Evolutionary conservation across 2,329 filamentous ascomycete genomes (phyloP).

Genomic region (Diaporthe amygdali): DNA sequence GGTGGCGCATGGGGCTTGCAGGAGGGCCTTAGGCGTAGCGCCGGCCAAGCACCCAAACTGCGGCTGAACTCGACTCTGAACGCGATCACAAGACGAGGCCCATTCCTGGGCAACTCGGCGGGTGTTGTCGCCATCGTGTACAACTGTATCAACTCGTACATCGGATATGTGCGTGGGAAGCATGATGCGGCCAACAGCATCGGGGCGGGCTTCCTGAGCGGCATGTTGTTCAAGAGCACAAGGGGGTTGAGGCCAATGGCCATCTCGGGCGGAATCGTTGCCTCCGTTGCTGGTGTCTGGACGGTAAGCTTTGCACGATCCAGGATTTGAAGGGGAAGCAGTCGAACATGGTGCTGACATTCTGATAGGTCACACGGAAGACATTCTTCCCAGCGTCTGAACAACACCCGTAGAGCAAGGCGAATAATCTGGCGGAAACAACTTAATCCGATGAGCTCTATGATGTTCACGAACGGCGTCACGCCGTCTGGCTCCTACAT

Average conservation of each 20-base stretch:
- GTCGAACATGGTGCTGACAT: background rate
- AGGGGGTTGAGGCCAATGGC: slow-evolving; percentile 89
- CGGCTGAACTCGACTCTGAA: slow-evolving; percentile 94
- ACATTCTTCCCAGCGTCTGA: slow-evolving; percentile 30
- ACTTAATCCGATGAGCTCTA: background rate
- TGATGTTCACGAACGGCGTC: background rate
- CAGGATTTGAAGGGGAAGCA: background rate
- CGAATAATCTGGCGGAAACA: background rate
- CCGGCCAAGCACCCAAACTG: slow-evolving; percentile 81
- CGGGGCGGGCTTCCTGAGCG: slow-evolving; percentile 82
- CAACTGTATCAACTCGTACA: slow-evolving; percentile 87
- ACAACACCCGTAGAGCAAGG: slow-evolving; percentile 1
- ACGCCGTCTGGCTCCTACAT: background rate
- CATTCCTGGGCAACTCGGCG: slow-evolving; percentile 94
- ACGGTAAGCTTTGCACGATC: slow-evolving; percentile 68
- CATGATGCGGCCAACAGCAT: slow-evolving; percentile 93
- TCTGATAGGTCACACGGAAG: slow-evolving; percentile 30
- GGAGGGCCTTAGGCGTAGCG: slow-evolving; percentile 84
- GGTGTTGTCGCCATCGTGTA: slow-evolving; percentile 96
- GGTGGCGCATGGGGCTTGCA: slow-evolving; percentile 92
- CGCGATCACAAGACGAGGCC: slow-evolving; percentile 88
- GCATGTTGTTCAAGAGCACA: slow-evolving; percentile 96
- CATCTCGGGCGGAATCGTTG: slow-evolving; percentile 91
- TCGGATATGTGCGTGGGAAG: slow-evolving; percentile 80
- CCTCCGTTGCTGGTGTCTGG: slow-evolving; percentile 84